Base-by-base conservation (phyloP, 768 basidiomycete genomes). In the Candolleomyces eurysporus region DNA sequence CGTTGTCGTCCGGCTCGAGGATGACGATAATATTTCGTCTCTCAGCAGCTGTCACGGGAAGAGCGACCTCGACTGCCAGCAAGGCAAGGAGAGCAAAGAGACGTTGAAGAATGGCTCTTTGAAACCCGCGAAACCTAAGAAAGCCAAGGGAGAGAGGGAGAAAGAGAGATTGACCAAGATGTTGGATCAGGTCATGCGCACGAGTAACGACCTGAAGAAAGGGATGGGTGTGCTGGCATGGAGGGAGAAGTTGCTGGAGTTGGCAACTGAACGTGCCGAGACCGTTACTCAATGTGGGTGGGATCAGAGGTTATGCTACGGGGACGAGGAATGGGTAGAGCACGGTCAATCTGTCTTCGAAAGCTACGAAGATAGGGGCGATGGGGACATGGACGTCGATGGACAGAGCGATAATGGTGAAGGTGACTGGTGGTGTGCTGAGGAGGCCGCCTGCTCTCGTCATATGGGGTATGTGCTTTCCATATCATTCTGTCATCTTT, bases 281-380 rank as follows among this genome's bases (percentile, higher is more conserved):
- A 74, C 76, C n/a, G 69, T 85, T 16, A 83, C 84, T 17, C 84
- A 85, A 66, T 97, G 94, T 73, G 94, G 95, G 5, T 95, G 94
- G 87, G 94, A 97, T 71, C 87, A 88, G 66, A 81, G 94, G 32
- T 78, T 97, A 22, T 90, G 90, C 62, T 88, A 89, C 69, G 88
- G 88, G n/a, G 90, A 93, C 51, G 86, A 87, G 60, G 90, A 92
- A 69, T 92, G 86, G 79, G 54, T 21, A 21, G 81, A 75, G 42
- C 89, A 88, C 71, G 89, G 85, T 9, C 76, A 74, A 2, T 83
- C 82, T 16, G 89, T 87, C 26, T 66, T 91, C 66, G 88, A 92
- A 69, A 88, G 85, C 66, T 92, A 92, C 63, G 87, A 87, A 39
- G 72, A 80, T 31, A 68, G 69, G 31, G 69, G 61, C 22, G 77